Conservation (phyloP, 2,329 filamentous ascomycete species). For the Alternaria hordeiaustralica region DNA sequence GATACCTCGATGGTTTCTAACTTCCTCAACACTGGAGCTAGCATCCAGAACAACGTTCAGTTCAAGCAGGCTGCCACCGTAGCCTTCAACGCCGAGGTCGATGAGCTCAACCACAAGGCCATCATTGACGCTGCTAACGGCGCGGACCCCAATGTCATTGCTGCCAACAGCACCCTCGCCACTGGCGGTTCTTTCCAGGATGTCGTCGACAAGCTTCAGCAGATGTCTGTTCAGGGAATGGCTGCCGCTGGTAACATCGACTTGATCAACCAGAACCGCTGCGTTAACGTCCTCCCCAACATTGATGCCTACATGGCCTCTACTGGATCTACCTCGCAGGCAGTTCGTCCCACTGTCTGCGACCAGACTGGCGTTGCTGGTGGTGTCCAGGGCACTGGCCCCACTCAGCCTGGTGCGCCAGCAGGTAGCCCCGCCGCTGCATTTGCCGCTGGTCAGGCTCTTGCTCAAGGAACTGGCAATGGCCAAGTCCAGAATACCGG, state of each 20-base stretch:
- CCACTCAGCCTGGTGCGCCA: slow-evolving; percentile 36
- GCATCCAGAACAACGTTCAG: slow-evolving; percentile 41
- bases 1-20: slow-evolving; percentile 49
- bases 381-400: slow-evolving; percentile 39
- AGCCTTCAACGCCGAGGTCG: slow-evolving; percentile 48
- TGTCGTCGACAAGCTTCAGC: slow-evolving; percentile 48
- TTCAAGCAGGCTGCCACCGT: slow-evolving; percentile 48
- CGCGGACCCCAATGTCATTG: slow-evolving; percentile 35
- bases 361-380: slow-evolving; percentile 44
- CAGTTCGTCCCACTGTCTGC: slow-evolving; percentile 40
- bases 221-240: slow-evolving; percentile 44
- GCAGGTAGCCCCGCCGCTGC: slow-evolving; percentile 41
- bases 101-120: slow-evolving; percentile 49
- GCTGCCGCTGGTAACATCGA: slow-evolving; percentile 43
- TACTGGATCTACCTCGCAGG: slow-evolving; percentile 37
- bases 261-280: slow-evolving; percentile 48
- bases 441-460: slow-evolving; percentile 36
- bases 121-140: slow-evolving; percentile 42
- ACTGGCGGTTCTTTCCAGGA: slow-evolving; percentile 48
- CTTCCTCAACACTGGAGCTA: slow-evolving; percentile 44
- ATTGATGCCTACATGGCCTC: slow-evolving; percentile 47
- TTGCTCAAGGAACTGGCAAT: slow-evolving; percentile 39
- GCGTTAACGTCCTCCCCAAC: slow-evolving; percentile 46
- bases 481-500: slow-evolving; percentile 31
- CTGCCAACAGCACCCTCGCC: slow-evolving; percentile 47